These are phyloP conservation scores for Beta lomatogona DNA, from an alignment of 179 eudicot species.

Conservation along the genomic window DNA sequence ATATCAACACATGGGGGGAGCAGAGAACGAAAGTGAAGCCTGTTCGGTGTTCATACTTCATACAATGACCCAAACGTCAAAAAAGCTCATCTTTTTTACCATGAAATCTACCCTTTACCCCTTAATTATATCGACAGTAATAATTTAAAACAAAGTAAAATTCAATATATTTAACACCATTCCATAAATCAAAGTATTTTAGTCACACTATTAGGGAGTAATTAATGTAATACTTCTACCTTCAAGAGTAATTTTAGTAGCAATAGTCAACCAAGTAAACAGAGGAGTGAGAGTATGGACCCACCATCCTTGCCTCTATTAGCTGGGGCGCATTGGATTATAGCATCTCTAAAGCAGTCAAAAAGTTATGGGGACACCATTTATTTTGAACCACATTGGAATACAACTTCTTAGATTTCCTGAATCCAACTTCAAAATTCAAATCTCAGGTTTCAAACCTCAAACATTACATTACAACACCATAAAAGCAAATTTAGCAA, in stretches of 20 bases:
- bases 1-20: not conserved
- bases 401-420: not conserved
- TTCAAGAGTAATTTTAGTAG: not conserved
- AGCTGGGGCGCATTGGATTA: slow-evolving; percentile 26
- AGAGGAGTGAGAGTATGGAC: not conserved
- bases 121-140: no score
- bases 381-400: not conserved
- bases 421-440: not conserved
- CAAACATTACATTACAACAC: slow-evolving; percentile 10
- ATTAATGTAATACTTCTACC: no score
- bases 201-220: no score
- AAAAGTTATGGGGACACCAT: not conserved
- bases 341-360: slow-evolving; percentile 5
- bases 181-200: no score
- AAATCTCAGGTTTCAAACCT: slow-evolving; percentile 11
- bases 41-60: no score
- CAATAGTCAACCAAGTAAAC: not conserved
- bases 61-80: not conserved
- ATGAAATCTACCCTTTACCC: not conserved
- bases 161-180: no score
- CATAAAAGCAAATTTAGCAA: not conserved
- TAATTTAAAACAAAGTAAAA: no score
- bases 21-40: not conserved
- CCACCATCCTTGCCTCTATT: not conserved
- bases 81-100: not conserved